phyloP scores from a whole-genome alignment of 805 yeast species.

The Candida saitoana region DNA sequence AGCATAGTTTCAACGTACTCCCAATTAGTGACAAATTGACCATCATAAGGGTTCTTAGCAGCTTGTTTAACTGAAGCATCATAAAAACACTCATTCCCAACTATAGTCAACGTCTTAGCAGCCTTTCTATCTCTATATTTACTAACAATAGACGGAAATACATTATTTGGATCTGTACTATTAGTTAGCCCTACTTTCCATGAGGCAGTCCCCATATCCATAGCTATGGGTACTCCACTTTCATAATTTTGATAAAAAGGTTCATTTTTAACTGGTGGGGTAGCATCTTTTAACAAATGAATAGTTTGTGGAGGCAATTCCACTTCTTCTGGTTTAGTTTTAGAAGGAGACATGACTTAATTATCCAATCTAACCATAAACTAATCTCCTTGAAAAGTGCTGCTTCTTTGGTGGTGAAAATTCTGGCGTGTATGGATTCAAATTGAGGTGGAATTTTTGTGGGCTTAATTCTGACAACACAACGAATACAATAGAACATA shows the following conservation, averaged over 20 bases:
- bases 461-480: no score
- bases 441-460: no score
- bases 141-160: constrained; percentile 66
- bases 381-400: no score
- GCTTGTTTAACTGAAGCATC: constrained; percentile 68
- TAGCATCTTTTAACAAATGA: constrained; percentile 40
- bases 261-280: constrained; percentile 36
- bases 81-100: constrained; percentile 76
- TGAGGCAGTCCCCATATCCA: constrained; percentile 75
- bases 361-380: neutral
- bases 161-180: constrained; percentile 46
- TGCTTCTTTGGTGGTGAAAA: neutral
- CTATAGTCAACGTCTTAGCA: constrained; percentile 57
- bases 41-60: constrained; percentile 81
- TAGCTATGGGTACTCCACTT: constrained; percentile 68
- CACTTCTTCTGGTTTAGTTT: constrained; percentile 11
- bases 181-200: constrained; percentile 59
- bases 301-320: constrained; percentile 40
- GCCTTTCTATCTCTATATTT: constrained; percentile 74
- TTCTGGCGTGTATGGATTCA: neutral
- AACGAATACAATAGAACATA: neutral
- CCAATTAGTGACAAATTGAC: constrained; percentile 86
- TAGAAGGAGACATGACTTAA: constrained; percentile 12
- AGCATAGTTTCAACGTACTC: constrained; percentile 77
- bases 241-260: constrained; percentile 48